Base-by-base conservation (phyloP, 2,329 filamentous ascomycete species). In the Lachnellula hyalina region DNA sequence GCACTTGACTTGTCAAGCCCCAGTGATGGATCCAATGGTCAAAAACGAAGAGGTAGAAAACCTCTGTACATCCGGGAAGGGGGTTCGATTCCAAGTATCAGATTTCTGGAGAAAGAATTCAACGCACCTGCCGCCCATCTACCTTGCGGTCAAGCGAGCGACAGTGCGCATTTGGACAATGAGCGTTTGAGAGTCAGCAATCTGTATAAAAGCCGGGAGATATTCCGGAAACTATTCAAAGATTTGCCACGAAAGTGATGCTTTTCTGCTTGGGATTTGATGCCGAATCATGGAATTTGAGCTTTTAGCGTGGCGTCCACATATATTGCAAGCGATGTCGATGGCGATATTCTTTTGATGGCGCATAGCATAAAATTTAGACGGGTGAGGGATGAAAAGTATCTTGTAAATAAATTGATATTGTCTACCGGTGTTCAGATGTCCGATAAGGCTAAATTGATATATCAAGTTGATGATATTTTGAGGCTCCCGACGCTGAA, bases 31-130 rank as follows among this genome's bases (percentile, higher is more conserved):
- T 44, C 40, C 1, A 51, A 51, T 19, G 45, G 45, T 5, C 46
- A 36, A 8, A 54, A 53, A 2, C 46, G 52, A 9, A 64, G 59
- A 47, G 68, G 68, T 11, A 71, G 75, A 7, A 87, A 85, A 64
- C 93, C 92, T 0, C 77, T 99, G 3, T 97, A 96, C 69, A 99
- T 99, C 63, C 83, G 94, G 9, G 94, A 99, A 72, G 94, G 94
- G 12, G 94, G 94, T 5, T 95, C 89, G 0, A 99, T 99, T 63
- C 94, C 94, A 0, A 90, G 90, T 0, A 97, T 97, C 54, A 78
- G 94, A 5, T 97, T 97, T 68, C 70, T 97, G 38, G 93, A 97
- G 71, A 96, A 96, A 74, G 90, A 96, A 65, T 96, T 97, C 68
- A 80, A 81, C 2, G 94, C 94, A 0, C 91, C 92, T 0, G 93